phyloP scores from a whole-genome alignment of 2,329 filamentous ascomycete species.

The Cladosporium colombiae region DNA sequence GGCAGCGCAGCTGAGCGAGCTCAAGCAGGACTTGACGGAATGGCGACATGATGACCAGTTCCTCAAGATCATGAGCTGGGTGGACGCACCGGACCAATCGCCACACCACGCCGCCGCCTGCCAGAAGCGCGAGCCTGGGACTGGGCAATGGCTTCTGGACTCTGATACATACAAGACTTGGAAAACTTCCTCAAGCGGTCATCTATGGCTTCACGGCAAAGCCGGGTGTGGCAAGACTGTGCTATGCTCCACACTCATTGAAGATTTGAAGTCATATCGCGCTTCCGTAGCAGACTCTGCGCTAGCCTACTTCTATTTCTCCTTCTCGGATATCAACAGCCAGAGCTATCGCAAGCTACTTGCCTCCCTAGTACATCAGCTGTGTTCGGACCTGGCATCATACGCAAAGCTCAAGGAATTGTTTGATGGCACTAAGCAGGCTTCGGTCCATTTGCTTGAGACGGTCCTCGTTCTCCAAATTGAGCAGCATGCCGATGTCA shows the following conservation, averaged over 20 bases:
- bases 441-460: neutral
- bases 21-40: too few species aligned
- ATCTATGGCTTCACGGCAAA: slow-evolving; percentile 29
- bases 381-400: too few species aligned
- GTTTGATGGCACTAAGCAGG: neutral
- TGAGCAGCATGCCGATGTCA: neutral
- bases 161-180: slow-evolving; percentile 24
- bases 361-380: too few species aligned
- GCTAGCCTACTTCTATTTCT: slow-evolving; percentile 29
- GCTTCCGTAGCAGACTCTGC: neutral
- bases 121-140: slow-evolving; percentile 23
- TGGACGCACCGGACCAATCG: neutral
- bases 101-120: slow-evolving; percentile 24
- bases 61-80: too few species aligned
- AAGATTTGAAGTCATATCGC: slow-evolving; percentile 25
- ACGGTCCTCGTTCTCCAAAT: neutral
- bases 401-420: too few species aligned
- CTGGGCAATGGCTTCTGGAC: slow-evolving; percentile 28
- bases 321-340: slow-evolving; percentile 25
- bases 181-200: slow-evolving; percentile 9
- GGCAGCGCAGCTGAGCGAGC: too few species aligned
- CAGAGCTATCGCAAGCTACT: neutral
- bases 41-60: too few species aligned
- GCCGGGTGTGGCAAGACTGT: slow-evolving; percentile 31
- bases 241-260: slow-evolving; percentile 28